phyloP scores from a whole-genome alignment of 192 early-diverging fungal species.

The Linnemannia exigua region DNA sequence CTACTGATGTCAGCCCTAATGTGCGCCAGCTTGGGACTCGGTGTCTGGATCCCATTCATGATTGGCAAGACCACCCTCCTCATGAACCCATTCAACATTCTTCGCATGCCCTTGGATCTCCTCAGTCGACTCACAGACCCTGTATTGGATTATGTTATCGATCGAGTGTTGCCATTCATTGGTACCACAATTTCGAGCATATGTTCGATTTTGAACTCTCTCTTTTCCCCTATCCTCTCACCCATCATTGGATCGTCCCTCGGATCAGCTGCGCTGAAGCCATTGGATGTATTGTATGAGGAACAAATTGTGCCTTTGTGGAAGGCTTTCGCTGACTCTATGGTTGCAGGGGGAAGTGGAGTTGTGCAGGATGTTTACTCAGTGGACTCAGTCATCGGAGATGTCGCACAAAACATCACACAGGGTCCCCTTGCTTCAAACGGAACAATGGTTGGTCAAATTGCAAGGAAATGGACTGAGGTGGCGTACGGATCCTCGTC shows the following conservation, averaged over 20 bases:
- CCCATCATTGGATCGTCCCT: constrained; percentile 1
- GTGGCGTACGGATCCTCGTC: constrained; percentile 64
- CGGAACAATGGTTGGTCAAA: neutral
- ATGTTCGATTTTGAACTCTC: neutral
- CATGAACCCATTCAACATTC: constrained; percentile 36
- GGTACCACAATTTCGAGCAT: neutral
- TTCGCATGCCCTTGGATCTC: constrained; percentile 15
- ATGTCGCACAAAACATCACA: neutral
- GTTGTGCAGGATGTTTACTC: neutral
- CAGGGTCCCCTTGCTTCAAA: neutral
- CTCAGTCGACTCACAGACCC: constrained; percentile 45
- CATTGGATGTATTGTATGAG: constrained; percentile 8
- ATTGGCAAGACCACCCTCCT: constrained; percentile 69
- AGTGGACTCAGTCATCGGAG: neutral
- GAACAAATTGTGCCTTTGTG: constrained; percentile 14
- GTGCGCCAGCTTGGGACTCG: constrained; percentile 78
- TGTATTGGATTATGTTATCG: constrained; percentile 39
- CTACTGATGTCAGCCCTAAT: constrained; percentile 84
- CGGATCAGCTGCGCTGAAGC: neutral
- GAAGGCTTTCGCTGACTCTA: constrained; percentile 21
- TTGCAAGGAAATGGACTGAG: constrained; percentile 60
- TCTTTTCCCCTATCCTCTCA: neutral
- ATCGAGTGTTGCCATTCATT: constrained; percentile 24
- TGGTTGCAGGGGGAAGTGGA: neutral
- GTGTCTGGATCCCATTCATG: constrained; percentile 86